A percentile compares a stretch with the other conserved stretches of the same genome.
Evolutionary conservation across 202 grass and related monocot genomes (phyloP).

Genomic region (Elaeis oleifera): DNA sequence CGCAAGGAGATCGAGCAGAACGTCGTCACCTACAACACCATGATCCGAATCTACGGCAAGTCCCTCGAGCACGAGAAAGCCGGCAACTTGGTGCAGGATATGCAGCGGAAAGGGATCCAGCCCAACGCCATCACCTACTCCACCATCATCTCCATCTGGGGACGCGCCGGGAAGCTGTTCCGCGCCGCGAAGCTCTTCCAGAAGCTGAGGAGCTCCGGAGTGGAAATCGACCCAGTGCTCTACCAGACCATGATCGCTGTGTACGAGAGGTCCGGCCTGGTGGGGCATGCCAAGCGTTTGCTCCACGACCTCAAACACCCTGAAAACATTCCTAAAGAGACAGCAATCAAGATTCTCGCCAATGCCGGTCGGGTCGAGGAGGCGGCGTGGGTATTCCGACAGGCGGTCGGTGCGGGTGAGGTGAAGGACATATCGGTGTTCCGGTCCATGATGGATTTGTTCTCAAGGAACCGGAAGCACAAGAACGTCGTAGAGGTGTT

Average conservation of each 20-base stretch:
- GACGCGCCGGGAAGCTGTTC: slow-evolving; percentile 77
- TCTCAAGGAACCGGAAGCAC: slow-evolving; percentile 59
- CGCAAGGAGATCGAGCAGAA: slow-evolving; percentile 46
- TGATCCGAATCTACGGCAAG: slow-evolving; percentile 85
- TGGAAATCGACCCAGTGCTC: slow-evolving; percentile 79
- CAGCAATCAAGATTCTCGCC: slow-evolving; percentile 62
- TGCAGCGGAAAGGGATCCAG: slow-evolving; percentile 60
- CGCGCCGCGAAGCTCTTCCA: slow-evolving; percentile 70
- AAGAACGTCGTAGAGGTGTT: slow-evolving; percentile 68
- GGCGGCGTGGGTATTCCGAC: slow-evolving; percentile 76
- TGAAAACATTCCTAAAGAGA: slow-evolving; percentile 60
- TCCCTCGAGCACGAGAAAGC: slow-evolving; percentile 88
- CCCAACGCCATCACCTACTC: slow-evolving; percentile 87
- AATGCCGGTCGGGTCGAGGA: slow-evolving; percentile 72
- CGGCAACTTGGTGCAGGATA: slow-evolving; percentile 65
- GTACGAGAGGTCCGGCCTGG: slow-evolving; percentile 67
- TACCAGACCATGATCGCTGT: slow-evolving; percentile 92
- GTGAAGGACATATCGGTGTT: slow-evolving; percentile 57
- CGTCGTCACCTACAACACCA: slow-evolving; percentile 88
- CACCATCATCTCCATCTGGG: slow-evolving; percentile 85
- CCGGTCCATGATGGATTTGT: slow-evolving; percentile 55
- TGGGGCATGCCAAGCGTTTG: slow-evolving; percentile 54
- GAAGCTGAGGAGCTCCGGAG: slow-evolving; percentile 61
- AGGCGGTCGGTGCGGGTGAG: slow-evolving; percentile 37
- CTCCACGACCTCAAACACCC: slow-evolving; percentile 60